Evolutionary conservation across 2,329 filamentous ascomycete genomes (phyloP), one percentile per base, ranked within the genome.

Genomic region (Fusarium sp.): DNA sequence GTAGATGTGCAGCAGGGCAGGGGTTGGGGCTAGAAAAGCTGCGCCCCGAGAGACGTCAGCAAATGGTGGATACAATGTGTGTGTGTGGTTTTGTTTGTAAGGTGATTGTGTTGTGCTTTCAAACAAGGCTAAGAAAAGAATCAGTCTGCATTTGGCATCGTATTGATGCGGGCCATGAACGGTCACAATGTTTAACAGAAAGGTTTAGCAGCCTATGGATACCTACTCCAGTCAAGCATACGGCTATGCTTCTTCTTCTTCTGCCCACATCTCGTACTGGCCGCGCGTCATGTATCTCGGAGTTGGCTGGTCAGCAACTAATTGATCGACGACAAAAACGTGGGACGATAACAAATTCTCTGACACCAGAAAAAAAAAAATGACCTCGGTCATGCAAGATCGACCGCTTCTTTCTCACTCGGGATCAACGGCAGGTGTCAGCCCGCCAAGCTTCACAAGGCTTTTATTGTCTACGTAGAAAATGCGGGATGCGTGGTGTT

Each of bases 11-110:
- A 31, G 27, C 50, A 54, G 35, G 56, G 54, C 29, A 31, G 58
- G 42, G 59, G 60, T 31, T 31, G 29, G 50, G 29, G 20, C 24
- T 35, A 20, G 34, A 35, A 14, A 35, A 34, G 67, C 76, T 78
- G 76, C 73, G 76, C 76, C 76, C 76, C 76, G 42, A 52, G 74
- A 76, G 67, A 77, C 76, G 76, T 78, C 76, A 78, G 76, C 76
- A 77, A 37, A 75, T 78, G 76, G 76, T 65, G 70, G 58, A 34
- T 22, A 34, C 24, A 29, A 29, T 5, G 29, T 10, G 7, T 8
- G 7, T 31, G 29, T 20, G 29, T 40, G 42, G 60, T 50, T 52
- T 70, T 72, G 66, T 50, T 70, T 38, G 50, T 54, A 54, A 54
- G 50, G 50, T 20, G 6, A 29, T 18, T 35, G 38, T 58, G 50